Evolutionary conservation across 768 basidiomycete species (phyloP), one percentile per base, ranked within the genome.

Genomic region (Boletus huronensis): DNA sequence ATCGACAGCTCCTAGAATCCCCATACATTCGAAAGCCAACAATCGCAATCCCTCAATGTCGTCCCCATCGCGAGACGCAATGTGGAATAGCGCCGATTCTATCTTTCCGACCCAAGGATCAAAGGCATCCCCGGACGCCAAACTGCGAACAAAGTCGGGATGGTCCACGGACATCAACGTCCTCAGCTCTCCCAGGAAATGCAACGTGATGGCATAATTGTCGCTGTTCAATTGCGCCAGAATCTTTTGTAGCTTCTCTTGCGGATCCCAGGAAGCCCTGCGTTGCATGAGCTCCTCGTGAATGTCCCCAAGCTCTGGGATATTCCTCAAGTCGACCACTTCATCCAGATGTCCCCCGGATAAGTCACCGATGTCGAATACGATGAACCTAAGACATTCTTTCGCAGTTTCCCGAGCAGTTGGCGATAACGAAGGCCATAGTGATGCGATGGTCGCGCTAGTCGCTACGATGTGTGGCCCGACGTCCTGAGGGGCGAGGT

Each of bases 1-100:
- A 70, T 99, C 97, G 17, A 95, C 79, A 2, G 97, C 97, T 6
- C 97, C 97, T 13, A 98, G 73, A 21, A 91, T 81, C 2, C 95
- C 93, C 52, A 98, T 83, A 66, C 92, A 97, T 65, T 97, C 91
- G 64, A 87, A 94, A 1, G 93, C 88, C 19, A 90, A 70, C 40
- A 82, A 73, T 17, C 85, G 84, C 9, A 93, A 64, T 1, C 77
- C 64, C 42, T 94, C 88, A 6, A 79, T 78, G 6, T 80, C 83
- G 45, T 95, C 91, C 1, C 85, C 86, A 58, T 96, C 93, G 9
- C 91, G 82, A 50, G 83, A 83, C 0, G 88, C 87, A 0, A 86
- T 83, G 16, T 77, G 68, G 50, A 95, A 79, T 3, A 98, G 72
- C 3, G 80, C 77, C 2, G 80, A 77, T 52, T 94, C 73, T 48